Conservation (phyloP, 192 early-diverging fungal species). For the Diversispora eburnea region DNA sequence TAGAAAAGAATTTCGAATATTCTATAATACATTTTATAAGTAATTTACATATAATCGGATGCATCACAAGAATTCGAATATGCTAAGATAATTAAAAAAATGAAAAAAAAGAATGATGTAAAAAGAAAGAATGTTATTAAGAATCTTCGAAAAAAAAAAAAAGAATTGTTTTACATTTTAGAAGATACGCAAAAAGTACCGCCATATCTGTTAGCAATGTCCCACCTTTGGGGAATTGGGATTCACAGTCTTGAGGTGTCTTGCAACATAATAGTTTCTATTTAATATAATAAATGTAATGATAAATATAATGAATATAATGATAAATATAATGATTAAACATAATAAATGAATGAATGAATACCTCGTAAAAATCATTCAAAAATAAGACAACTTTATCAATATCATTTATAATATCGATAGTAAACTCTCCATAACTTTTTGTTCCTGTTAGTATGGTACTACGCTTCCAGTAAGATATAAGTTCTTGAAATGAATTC, state of each 20-base stretch:
- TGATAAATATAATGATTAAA: not conserved
- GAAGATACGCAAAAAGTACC: not conserved
- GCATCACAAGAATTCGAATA: slow-evolving; percentile 6
- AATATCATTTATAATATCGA: slow-evolving; percentile 10
- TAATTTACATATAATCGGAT: not conserved
- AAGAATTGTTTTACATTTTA: not conserved
- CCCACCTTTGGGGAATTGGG: slow-evolving; percentile 9
- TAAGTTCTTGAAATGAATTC: slow-evolving; percentile 1
- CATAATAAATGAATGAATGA: not conserved
- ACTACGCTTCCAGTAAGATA: not conserved
- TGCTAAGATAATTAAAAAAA: not conserved
- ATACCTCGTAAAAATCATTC: slow-evolving; percentile 15
- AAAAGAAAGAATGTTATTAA: not conserved
- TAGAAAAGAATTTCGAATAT: slow-evolving; percentile 7
- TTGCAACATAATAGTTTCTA: slow-evolving; percentile 7
- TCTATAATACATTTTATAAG: slow-evolving; percentile 22
- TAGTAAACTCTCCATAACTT: not conserved
- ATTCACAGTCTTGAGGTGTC: slow-evolving; percentile 1
- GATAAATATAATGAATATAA: not conserved
- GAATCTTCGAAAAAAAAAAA: not conserved
- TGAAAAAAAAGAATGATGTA: not conserved
- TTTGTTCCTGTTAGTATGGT: not conserved
- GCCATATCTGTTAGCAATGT: slow-evolving; percentile 10
- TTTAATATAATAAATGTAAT: not conserved
- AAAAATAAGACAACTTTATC: slow-evolving; percentile 8